These are phyloP conservation scores for Populus pruinosa DNA, from an alignment of 345 rosid genomes.

Conservation along the genomic window DNA sequence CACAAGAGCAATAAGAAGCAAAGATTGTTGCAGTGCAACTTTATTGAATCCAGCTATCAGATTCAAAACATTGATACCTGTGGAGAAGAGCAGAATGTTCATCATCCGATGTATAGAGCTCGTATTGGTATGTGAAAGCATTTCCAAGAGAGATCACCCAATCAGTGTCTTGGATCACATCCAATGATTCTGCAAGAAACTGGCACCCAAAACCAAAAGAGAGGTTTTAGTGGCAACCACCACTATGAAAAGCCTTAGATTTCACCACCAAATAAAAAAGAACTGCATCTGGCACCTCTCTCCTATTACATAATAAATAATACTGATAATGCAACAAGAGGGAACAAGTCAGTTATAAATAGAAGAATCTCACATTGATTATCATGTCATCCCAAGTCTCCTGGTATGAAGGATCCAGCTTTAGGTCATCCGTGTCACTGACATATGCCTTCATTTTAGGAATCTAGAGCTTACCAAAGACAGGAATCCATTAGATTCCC, in stretches of 20 bases:
- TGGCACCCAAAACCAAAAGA: conserved; percentile 36
- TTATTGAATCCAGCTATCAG: conserved; percentile 8
- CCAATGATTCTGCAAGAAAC: conserved; percentile 96
- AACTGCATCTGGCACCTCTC: background rate
- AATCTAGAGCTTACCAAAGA: conserved; percentile 93
- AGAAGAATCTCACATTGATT: conserved; percentile 59
- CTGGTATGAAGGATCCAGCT: conserved; percentile 84
- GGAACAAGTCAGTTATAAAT: background rate
- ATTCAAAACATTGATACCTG: conserved; percentile 44
- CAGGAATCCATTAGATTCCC: conserved; percentile 43
- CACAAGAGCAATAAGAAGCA: background rate
- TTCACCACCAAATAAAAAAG: background rate
- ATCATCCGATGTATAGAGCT: conserved; percentile 64
- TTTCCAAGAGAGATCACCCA: conserved; percentile 90
- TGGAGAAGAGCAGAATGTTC: conserved; percentile 94
- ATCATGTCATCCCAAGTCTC: conserved; percentile 99
- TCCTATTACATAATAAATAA: background rate
- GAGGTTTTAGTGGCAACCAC: background rate
- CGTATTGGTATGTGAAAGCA: conserved; percentile 78
- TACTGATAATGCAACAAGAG: background rate
- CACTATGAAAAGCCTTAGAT: background rate
- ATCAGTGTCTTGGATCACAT: conserved; percentile 78
- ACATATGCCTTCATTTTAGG: conserved; percentile 99
- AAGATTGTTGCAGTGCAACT: background rate
- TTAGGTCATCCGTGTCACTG: conserved; percentile 90